Conservation (phyloP, 352 stramenopile genomes). For the Globisporangium apiculatum region DNA sequence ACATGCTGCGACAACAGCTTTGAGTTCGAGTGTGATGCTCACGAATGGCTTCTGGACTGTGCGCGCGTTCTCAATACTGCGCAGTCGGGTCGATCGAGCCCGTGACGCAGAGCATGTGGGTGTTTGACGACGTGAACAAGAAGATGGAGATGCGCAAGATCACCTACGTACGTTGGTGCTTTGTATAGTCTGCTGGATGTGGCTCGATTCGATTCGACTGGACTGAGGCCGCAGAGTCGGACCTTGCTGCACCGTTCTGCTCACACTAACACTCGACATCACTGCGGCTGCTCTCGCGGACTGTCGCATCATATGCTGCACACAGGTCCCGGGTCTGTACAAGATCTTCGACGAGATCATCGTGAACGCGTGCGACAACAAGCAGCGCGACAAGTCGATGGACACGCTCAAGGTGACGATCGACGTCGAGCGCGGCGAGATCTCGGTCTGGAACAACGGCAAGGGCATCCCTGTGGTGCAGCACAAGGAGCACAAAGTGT, state of each 20-base stretch:
- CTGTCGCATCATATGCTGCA: background rate
- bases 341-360: constrained; percentile 99
- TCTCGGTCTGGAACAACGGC: constrained; percentile 98
- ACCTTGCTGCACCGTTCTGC: too few species aligned
- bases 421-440: constrained; percentile 85
- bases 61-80: too few species aligned
- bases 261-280: too few species aligned
- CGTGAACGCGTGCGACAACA: constrained; percentile 99
- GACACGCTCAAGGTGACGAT: constrained; percentile 93
- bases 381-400: constrained; percentile 97
- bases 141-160: constrained; percentile 92
- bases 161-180: constrained; percentile 59
- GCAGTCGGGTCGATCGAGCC: constrained; percentile 93
- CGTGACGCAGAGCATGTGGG: constrained; percentile 89
- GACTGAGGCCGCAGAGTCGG: too few species aligned
- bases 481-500: constrained; percentile 96
- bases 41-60: background rate
- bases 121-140: constrained; percentile 88
- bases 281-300: background rate
- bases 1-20: too few species aligned
- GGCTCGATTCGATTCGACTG: too few species aligned
- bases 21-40: too few species aligned
- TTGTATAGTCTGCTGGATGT: background rate
- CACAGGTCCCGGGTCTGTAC: constrained; percentile 91
- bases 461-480: constrained; percentile 96